Evolutionary conservation across 2,329 filamentous ascomycete genomes (phyloP), one percentile per base, ranked within the genome.

Genomic region (Pochonia chlamydosporia): DNA sequence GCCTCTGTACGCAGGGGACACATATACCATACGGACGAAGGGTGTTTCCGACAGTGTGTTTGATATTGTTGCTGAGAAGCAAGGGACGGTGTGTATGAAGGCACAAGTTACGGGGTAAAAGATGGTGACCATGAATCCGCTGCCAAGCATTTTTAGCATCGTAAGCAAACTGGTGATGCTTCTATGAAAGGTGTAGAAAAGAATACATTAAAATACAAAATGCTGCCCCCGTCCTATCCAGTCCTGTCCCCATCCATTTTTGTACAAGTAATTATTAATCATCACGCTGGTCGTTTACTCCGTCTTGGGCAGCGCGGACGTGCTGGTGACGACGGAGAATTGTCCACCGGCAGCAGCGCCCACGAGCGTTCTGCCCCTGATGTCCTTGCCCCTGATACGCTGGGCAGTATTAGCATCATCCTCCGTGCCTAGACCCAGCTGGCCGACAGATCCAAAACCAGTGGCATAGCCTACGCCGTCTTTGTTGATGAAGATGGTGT

Each of bases 331-430:
- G 21, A 88, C 68, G 1, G 83, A 85, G 64, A 82, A 96, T 62
- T 96, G 91, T 5, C 90, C 90, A 54, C 92, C 91, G n/a, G 85
- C 85, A 37, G 87, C 88, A n/a, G 87, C 87, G 67, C 78, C 89
- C 28, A 82, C 75, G 37, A 96, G 75, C 64, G 84, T 82, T 68
- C 85, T 84, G 36, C 81, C 87, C 25, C 82, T 78, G 24, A 93
- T 79, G 36, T 89, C 90, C 11, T 84, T 87, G 70, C 96, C 96
- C 59, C 95, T 87, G 47, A 96, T 87, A 42, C 84, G 59, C 0
- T 86, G 93, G 0, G 91, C 89, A 21, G 79, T 75, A 55, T 85
- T 77, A 25, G 96, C 78, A 56, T 96, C 89, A 43, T 93, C 87
- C n/a, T 81, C 81, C 2, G 78, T 84, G 33, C 86, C 87, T 52